Conservation (phyloP, 495 filamentous ascomycete genomes). For the Baudoinia panamericana region DNA sequence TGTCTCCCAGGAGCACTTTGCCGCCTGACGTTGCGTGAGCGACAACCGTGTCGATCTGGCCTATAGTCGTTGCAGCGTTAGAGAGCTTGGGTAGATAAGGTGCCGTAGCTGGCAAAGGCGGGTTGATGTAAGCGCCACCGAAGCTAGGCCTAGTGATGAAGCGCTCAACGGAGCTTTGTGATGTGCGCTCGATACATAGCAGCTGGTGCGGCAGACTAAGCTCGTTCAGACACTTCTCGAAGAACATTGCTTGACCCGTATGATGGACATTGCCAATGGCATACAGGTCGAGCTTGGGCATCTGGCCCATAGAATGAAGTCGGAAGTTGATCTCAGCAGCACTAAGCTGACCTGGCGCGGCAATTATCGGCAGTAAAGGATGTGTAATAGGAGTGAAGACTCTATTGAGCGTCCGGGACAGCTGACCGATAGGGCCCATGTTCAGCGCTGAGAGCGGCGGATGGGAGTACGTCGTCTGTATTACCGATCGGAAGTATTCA, state of each 20-base stretch:
- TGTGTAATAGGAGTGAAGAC: constrained; percentile 80
- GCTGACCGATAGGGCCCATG: constrained; percentile 71
- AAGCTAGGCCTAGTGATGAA: constrained; percentile 58
- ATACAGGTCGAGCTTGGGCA: constrained; percentile 67
- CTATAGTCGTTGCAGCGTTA: constrained; percentile 60
- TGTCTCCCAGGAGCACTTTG: constrained; percentile 50
- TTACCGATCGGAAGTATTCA: constrained; percentile 71
- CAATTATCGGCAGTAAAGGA: constrained; percentile 68
- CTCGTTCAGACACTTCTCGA: constrained; percentile 81
- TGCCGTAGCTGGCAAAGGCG: constrained; percentile 42
- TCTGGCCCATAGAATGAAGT: constrained; percentile 61
- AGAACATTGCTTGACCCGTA: constrained; percentile 66
- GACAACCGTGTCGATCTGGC: constrained; percentile 67
- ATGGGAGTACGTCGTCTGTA: constrained; percentile 49
- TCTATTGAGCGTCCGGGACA: constrained; percentile 67
- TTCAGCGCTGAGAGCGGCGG: constrained; percentile 71
- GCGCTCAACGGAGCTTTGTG: constrained; percentile 48
- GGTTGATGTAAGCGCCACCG: constrained; percentile 67
- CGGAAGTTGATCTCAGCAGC: constrained; percentile 73
- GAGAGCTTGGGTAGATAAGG: constrained; percentile 51
- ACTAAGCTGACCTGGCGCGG: constrained; percentile 70
- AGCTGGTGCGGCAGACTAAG: constrained; percentile 70
- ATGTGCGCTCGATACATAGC: constrained; percentile 56
- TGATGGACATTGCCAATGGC: constrained; percentile 60
- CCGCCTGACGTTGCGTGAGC: constrained; percentile 34